phyloP scores from a whole-genome alignment of 1,284 basidiomycete species.

The Ustilago trichophora region DNA sequence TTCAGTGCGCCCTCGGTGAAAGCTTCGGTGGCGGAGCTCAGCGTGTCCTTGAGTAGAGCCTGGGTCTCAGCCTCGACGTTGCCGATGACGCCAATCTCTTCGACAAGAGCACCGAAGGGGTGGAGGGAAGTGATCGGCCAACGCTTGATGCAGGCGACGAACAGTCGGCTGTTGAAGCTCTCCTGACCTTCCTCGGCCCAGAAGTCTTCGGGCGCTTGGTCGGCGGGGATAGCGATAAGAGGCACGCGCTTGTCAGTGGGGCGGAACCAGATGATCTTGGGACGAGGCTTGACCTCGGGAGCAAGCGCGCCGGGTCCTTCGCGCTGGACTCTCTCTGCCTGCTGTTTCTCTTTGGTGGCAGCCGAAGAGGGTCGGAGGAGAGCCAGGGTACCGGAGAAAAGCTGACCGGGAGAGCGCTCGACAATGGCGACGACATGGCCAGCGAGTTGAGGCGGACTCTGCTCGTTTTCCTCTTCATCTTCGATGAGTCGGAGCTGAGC shows the following conservation, averaged over 20 bases:
- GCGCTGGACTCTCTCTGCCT: conserved; percentile 93
- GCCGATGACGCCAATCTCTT: conserved; percentile 97
- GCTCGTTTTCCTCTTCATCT: conserved; percentile 89
- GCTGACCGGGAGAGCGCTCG: conserved; percentile 96
- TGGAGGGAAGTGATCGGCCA: conserved; percentile 87
- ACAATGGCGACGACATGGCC: conserved; percentile 99
- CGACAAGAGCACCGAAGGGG: conserved; percentile 97
- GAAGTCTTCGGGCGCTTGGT: conserved; percentile 96
- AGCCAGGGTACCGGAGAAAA: conserved; percentile 96
- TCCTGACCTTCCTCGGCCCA: conserved; percentile 84
- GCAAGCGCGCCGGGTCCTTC: conserved; percentile 83
- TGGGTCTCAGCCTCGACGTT: conserved; percentile 97
- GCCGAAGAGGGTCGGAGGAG: conserved; percentile 94
- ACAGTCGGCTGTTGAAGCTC: conserved; percentile 86
- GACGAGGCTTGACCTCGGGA: conserved; percentile 75
- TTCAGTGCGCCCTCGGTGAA: conserved; percentile 80
- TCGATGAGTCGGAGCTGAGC: conserved; percentile 95
- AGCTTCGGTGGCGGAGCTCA: conserved; percentile 68
- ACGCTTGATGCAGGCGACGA: conserved; percentile 98
- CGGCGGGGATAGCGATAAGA: conserved; percentile 93
- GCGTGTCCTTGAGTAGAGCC: conserved; percentile 96
- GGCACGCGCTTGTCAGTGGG: conserved; percentile 99
- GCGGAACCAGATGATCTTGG: conserved; percentile 99
- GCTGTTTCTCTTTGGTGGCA: conserved; percentile 99
- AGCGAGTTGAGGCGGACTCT: conserved; percentile 70